Evolutionary conservation across 2,329 filamentous ascomycete genomes (phyloP), one percentile per base, ranked within the genome.

Genomic region (Fusarium haematococcum): DNA sequence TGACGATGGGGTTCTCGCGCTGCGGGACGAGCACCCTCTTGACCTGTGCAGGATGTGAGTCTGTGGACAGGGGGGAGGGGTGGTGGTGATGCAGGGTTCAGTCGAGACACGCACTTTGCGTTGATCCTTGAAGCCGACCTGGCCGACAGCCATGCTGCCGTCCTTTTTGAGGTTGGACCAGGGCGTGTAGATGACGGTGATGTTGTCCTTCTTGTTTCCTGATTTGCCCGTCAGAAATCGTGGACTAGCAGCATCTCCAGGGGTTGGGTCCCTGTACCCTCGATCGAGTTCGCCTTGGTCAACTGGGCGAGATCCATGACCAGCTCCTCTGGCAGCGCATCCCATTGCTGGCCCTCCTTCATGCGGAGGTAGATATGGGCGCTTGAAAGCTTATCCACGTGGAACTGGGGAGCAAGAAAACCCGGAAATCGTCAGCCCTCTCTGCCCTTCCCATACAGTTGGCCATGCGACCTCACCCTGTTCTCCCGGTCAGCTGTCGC

Each of bases 161-260:
- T 97, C 95, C 82, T 99, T 99, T 82, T 94, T 93, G 37, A 99
- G 89, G 82, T 99, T 99, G 52, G 94, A 93, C 95, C 97, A 98
- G 8, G 97, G 97, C 6, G 97, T 99, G 86, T 99, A 99, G 80
- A 99, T 97, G 80, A 99, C 84, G 18, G 95, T 97, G 79, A 99
- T 88, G 84, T 98, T 98, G 83, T 98, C 96, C 84, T 98, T 98
- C 85, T 99, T 99, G 87, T 99, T 99, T 74, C 97, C 94, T 95
- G 68, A 7, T 27, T 27, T 2, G 8, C 1, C 14, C 1, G 14
- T 65, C n/a, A 14, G 69, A 14, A 32, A 20, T 32, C 16, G 18
- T 45, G 8, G 25, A 39, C 14, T 23, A 4, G 35, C 6, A 14
- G 14, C 25, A 57, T 33, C 30, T 35, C 23, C 37, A 50, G 77